Evolutionary conservation across 768 basidiomycete species (phyloP), one percentile per base, ranked within the genome.

Genomic region (Polyporus arcularius): DNA sequence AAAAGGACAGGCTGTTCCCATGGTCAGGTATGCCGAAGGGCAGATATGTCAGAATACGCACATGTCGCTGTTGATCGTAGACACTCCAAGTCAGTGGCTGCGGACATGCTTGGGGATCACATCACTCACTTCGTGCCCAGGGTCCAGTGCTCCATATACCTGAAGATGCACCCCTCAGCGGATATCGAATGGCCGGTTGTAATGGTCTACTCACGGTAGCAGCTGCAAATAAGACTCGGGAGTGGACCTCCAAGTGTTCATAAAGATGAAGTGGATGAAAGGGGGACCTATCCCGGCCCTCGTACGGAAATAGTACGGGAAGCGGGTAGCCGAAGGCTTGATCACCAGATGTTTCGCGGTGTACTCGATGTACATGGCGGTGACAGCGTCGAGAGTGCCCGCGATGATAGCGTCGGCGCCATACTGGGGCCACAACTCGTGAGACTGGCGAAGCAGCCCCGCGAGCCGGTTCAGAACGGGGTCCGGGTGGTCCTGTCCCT

Each of bases 371-470:
- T 76, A 38, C 47, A 68, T 62, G 5, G 74, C 73, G 35, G 73
- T 72, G 39, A 81, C 64, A 32, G 75, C 72, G 39, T 75, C 76
- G 46, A 80, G 53, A 0, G 74, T 75, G 5, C 75, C 70, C 8
- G 73, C 70, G 18, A 73, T 66, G 53, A 53, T 53, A 7, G 52
- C 52, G 21, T 53, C 52, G n/a, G 74, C 72, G 0, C 65, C 69
- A 18, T 76, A 67, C 0, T 71, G 56, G 14, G 53, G 60, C 55
- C 66, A 80, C 48, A 75, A 57, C 4, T 64, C 57, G 4, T 71
- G 58, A 4, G 72, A 63, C 21, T 73, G 70, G 18, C 65, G 65
- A 14, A 80, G 47, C 41, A 77, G 48, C 14, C 69, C 66, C 14
- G 73, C 79, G 50, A 79, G 66, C 2, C 67, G 66, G 52, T 77